Evolutionary conservation across 129 eudicot genomes (phyloP).

Genomic region (Deinandra increscens): DNA sequence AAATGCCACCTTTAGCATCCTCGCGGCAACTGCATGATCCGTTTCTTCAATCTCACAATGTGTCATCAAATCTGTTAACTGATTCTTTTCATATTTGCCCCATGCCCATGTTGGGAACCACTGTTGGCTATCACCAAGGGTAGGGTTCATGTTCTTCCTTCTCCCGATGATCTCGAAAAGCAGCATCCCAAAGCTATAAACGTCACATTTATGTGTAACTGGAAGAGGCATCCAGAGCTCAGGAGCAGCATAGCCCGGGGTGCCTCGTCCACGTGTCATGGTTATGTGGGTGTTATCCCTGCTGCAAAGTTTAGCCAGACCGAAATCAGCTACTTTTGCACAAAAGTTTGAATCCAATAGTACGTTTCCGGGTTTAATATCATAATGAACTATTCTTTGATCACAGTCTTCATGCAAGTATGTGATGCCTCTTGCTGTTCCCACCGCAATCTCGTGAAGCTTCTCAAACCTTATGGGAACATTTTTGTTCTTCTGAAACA

Average conservation of each 20-base stretch:
- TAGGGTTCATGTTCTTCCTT: conserved; percentile 21
- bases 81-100: conserved; percentile 15
- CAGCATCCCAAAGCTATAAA: conserved; percentile 36
- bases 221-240: conserved; percentile 31
- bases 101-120: conserved; percentile 35
- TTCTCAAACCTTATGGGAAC: conserved; percentile 15
- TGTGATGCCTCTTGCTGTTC: conserved; percentile 34
- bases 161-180: conserved; percentile 39
- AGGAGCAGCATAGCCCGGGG: conserved; percentile 37
- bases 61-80: conserved; percentile 18
- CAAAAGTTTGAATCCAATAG: conserved; percentile 28
- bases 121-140: conserved; percentile 28
- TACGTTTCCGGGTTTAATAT: conserved; percentile 38
- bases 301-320: conserved; percentile 35
- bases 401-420: conserved; percentile 38
- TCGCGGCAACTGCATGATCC: conserved; percentile 19
- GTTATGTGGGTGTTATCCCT: conserved; percentile 28
- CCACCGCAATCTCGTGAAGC: conserved; percentile 32
- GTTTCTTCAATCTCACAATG: conserved; percentile 27
- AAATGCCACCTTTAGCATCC: conserved; percentile 31
- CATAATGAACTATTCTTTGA: conserved; percentile 36
- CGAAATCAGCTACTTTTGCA: conserved; percentile 39
- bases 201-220: conserved; percentile 35
- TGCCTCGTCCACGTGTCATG: conserved; percentile 28
- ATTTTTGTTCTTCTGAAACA: conserved; percentile 11